Conservation (phyloP, 176 grass and related monocot species). For the Carex pumila region DNA sequence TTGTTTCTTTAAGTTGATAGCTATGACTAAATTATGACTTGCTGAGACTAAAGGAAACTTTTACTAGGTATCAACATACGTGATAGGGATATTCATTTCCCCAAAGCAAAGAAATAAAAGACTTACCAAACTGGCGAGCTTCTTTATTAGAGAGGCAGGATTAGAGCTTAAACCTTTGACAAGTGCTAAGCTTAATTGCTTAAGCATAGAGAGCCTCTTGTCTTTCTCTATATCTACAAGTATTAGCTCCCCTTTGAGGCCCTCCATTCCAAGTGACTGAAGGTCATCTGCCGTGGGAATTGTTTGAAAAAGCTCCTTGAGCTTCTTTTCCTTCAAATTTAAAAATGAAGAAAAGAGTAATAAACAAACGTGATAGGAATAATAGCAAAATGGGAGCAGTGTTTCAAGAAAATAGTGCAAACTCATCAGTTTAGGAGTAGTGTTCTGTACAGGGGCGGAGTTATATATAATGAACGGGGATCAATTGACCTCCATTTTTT, state of each 20-base stretch:
- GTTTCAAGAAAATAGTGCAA: background rate
- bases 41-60: background rate
- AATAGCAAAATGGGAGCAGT: background rate
- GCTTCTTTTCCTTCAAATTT: conserved; percentile 73
- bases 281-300: conserved; percentile 88
- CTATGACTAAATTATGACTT: background rate
- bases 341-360: conserved; percentile 22
- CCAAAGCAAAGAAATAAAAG: conserved; percentile 20
- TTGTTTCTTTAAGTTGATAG: background rate
- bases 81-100: background rate
- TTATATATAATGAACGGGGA: too few species aligned
- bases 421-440: background rate
- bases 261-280: conserved; percentile 73
- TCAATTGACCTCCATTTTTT: too few species aligned
- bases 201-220: conserved; percentile 83
- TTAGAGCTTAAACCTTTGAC: conserved; percentile 87
- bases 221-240: conserved; percentile 88
- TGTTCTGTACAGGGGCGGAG: background rate
- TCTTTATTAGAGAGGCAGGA: conserved; percentile 69
- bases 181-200: conserved; percentile 70
- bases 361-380: background rate
- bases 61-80: background rate
- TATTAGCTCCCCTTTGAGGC: conserved; percentile 79
- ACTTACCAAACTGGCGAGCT: conserved; percentile 90
- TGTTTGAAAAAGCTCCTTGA: conserved; percentile 72